Percentiles rank a stretch among this genome's conserved stretches.
Conservation (phyloP, 768 basidiomycete genomes). For the Lentinula aciculospora region DNA sequence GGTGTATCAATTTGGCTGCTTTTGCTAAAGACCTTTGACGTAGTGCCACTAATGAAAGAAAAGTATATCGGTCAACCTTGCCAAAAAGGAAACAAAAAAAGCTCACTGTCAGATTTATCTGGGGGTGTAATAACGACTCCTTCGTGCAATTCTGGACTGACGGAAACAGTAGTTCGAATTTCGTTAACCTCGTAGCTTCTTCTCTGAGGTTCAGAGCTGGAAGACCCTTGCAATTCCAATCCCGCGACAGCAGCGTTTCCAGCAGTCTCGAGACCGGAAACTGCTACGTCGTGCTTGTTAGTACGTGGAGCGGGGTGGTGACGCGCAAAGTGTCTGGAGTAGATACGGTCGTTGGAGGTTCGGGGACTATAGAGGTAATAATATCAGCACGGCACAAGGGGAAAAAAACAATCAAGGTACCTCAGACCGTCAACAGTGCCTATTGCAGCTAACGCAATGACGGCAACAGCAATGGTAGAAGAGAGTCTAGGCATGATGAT, state of each 20-base stretch:
- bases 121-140: neutral
- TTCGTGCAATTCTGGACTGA: neutral
- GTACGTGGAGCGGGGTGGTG: neutral
- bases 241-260: neutral
- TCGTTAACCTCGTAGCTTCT: neutral
- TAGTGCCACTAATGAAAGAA: neutral
- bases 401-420: neutral
- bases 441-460: neutral
- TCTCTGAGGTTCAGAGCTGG: neutral
- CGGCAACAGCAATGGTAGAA: neutral
- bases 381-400: neutral
- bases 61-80: no score
- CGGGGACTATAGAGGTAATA: neutral
- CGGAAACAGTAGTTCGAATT: neutral
- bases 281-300: neutral
- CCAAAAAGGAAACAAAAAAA: no score
- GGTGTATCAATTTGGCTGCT: neutral
- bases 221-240: neutral
- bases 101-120: neutral
- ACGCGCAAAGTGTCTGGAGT: neutral
- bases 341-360: neutral
- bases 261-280: neutral
- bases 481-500: neutral
- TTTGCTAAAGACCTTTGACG: neutral
- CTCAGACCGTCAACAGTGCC: neutral